phyloP scores from a whole-genome alignment of 495 filamentous ascomycete species.

The Eremomyces bilateralis region DNA sequence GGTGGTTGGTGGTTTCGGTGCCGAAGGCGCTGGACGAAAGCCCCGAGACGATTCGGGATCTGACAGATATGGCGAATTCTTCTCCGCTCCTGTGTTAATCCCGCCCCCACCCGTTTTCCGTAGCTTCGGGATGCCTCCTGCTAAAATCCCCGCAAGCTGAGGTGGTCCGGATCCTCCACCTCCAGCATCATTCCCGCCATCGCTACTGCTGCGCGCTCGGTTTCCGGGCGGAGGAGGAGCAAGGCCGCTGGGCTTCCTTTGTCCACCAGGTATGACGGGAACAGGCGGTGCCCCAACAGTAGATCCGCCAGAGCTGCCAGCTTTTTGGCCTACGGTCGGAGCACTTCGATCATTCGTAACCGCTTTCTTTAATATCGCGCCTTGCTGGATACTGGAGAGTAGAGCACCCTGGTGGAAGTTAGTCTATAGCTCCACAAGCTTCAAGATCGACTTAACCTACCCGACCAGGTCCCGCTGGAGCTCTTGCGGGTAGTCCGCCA shows the following conservation, averaged over 20 bases:
- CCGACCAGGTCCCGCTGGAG: constrained; percentile 24
- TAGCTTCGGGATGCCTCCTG: constrained; percentile 87
- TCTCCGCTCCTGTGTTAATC: constrained; percentile 69
- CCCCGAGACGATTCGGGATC: constrained; percentile 46
- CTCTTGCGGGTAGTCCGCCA: constrained; percentile 25
- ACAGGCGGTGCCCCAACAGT: constrained; percentile 58
- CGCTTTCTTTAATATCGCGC: constrained; percentile 61
- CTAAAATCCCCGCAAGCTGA: constrained; percentile 75
- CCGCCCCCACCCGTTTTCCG: constrained; percentile 61
- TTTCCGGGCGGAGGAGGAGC: constrained; percentile 55
- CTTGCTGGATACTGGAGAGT: constrained; percentile 77
- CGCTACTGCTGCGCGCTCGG: constrained; percentile 65
- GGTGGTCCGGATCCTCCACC: constrained; percentile 34
- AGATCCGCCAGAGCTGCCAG: constrained; percentile 34
- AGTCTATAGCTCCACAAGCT: neutral
- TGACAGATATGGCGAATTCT: constrained; percentile 54
- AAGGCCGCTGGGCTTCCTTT: constrained; percentile 39
- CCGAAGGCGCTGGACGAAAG: constrained; percentile 26
- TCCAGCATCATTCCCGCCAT: constrained; percentile 27
- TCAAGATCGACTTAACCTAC: constrained; percentile 29
- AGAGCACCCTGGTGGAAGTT: constrained; percentile 46
- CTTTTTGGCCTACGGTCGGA: constrained; percentile 36
- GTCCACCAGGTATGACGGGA: constrained; percentile 34
- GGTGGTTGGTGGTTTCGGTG: constrained; percentile 43
- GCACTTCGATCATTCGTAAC: constrained; percentile 83